Evolutionary conservation across 2,329 filamentous ascomycete species (phyloP).

Genomic region (Hymenoscyphus repandus): DNA sequence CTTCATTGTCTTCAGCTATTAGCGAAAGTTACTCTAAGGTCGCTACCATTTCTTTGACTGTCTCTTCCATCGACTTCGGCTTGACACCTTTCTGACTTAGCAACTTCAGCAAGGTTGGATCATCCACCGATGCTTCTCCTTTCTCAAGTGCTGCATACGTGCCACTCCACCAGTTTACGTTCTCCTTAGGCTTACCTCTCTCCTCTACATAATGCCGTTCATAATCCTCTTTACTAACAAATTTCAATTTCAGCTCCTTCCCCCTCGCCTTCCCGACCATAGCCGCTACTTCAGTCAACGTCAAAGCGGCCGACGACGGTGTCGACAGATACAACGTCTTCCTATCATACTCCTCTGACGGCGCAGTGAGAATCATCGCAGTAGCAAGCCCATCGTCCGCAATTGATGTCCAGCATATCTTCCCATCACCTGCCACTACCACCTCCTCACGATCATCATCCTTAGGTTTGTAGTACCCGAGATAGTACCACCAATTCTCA

Average conservation of each 20-base stretch:
- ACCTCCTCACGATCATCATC: conserved; percentile 20
- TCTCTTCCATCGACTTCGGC: conserved; percentile 16
- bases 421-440: conserved; percentile 24
- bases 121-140: conserved; percentile 20
- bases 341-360: conserved; percentile 12
- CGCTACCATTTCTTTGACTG: conserved; percentile 17
- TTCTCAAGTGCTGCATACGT: conserved; percentile 19
- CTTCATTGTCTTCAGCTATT: too few relatives aligned
- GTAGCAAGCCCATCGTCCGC: conserved; percentile 21
- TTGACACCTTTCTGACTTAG: conserved; percentile 11
- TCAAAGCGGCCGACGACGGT: conserved; percentile 2
- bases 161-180: conserved; percentile 22
- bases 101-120: conserved; percentile 19
- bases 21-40: not conserved
- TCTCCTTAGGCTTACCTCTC: conserved; percentile 13
- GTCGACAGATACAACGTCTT: conserved; percentile 19
- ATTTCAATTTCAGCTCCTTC: conserved; percentile 10
- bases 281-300: conserved; percentile 18
- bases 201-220: conserved; percentile 18
- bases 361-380: conserved; percentile 17
- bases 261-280: conserved; percentile 14
- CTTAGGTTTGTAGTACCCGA: conserved; percentile 18
- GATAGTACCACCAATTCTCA: conserved; percentile 25
- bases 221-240: conserved; percentile 20
- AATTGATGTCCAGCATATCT: conserved; percentile 23